Evolutionary conservation across 768 basidiomycete genomes (phyloP), one percentile per base, ranked within the genome.

Genomic region (Lactarius pseudohatsudake): DNA sequence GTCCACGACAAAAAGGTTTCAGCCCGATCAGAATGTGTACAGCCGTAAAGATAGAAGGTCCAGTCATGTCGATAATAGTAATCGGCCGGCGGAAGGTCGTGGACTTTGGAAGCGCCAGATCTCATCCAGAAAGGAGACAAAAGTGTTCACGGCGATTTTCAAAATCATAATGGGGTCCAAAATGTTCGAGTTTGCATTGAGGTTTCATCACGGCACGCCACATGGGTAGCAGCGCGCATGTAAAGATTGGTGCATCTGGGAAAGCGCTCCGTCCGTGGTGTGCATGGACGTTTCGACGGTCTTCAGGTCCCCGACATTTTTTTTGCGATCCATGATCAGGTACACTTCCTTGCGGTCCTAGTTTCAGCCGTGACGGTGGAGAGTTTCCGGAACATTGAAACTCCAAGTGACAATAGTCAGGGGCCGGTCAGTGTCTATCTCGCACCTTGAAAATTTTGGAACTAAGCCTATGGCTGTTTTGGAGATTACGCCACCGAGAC

Each of bases 261-360:
- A 57, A 40, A 47, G 62, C 57, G 43, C 62, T 56, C 62, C 6
- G 16, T 20, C 57, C 43, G 50, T 54, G 61, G 57, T 38, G 9
- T 38, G 11, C 36, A 53, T 67, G 57, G n/a, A 67, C 50, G n/a
- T 67, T 63, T 58, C 26, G 53, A 62, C 30, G 36, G 61, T 4
- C 61, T 50, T 58, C 61, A 67, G 66, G 66, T 63, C 57, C 66
- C 66, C 61, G 66, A 34, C 5, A 38, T 8, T 30, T 45, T 36
- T 47, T 54, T 63, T 41, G 28, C 38, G n/a, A 20, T 54, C 53
- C 38, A 54, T 18, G 1, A 6, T 11, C 28, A 43, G 61, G 57
- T 38, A 34, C 59, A 32, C 26, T n/a, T 50, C 40, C 32, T 22
- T 22, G 32, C 36, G 50, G 36, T 41, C 50, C 43, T 58, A 28